phyloP scores from a whole-genome alignment of 2,329 filamentous ascomycete species.

The Epicoccum sorghinum region DNA sequence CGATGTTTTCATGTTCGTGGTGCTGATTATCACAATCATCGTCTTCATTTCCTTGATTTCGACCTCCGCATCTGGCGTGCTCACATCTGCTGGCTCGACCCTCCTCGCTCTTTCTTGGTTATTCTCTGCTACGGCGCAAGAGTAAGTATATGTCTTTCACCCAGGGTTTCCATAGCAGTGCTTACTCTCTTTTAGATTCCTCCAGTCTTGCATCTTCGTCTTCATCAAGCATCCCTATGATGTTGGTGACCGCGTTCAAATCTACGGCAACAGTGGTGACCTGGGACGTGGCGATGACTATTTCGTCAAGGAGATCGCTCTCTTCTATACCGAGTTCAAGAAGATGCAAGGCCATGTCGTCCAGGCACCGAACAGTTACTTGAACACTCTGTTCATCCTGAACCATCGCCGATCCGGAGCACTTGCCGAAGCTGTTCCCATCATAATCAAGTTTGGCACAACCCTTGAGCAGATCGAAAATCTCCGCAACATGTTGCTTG shows the following conservation, averaged over 20 bases:
- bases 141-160: conserved; percentile 47
- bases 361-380: conserved; percentile 90
- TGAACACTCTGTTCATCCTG: conserved; percentile 92
- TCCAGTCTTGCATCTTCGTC: conserved; percentile 93
- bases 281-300: conserved; percentile 84
- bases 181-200: conserved; percentile 57
- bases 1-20: conserved; percentile 86
- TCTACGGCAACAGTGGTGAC: conserved; percentile 90
- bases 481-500: conserved; percentile 78
- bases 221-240: conserved; percentile 98
- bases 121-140: conserved; percentile 89
- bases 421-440: conserved; percentile 82
- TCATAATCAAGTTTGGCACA: conserved; percentile 88
- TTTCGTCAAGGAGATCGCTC: conserved; percentile 91
- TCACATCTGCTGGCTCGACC: conserved; percentile 87
- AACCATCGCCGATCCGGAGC: conserved; percentile 91
- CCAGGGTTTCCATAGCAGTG: not conserved
- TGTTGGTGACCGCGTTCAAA: conserved; percentile 88
- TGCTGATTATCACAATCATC: conserved; percentile 78
- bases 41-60: conserved; percentile 91
- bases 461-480: conserved; percentile 81
- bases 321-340: conserved; percentile 96
- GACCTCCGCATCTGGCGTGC: conserved; percentile 83
- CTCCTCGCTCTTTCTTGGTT: conserved; percentile 93
- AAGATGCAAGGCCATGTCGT: conserved; percentile 98